Evolutionary conservation across 2,329 filamentous ascomycete genomes (phyloP), one percentile per base, ranked within the genome.

Genomic region (Arthrobotrys sphaeroides): DNA sequence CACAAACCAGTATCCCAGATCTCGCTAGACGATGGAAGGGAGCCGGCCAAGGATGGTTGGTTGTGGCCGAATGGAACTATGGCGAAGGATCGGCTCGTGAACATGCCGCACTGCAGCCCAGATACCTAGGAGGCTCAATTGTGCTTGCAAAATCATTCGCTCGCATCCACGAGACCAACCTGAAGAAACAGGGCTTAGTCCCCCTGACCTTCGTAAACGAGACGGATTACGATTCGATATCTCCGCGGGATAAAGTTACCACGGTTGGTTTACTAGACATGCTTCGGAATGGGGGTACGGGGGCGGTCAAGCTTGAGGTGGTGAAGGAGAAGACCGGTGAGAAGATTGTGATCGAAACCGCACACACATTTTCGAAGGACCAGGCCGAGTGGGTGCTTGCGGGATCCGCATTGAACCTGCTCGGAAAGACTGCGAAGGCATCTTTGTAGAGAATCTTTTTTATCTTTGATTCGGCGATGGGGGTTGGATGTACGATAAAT

Each of bases 11-110:
- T 31, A 97, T 98, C 81, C 94, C 94, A 2, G 93, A 95, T 77
- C 89, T 99, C 10, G 95, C 90, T 0, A 88, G 89, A 82, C 87
- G 88, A 78, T 99, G 94, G 94, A 93, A 93, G 82, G 85, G 87
- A 20, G 85, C 89, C 78, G 88, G 88, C 6, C 88, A 88, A 79
- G 88, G 91, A 77, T 99, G 95, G 95, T 88, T 98, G 69, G 93
- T 98, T 10, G 92, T 99, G 26, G 95, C 94, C 16, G 95, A 99
- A 85, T 93, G 96, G 84, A 99, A 99, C 87, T 97, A 97, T 84
- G 93, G 94, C 78, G 93, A 97, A 83, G 93, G 93, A 16, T 93
- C 90, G 60, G 93, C 93, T 1, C 88, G 93, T 78, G 93, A 97
- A 82, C 93, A 97, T 84, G 93, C 93, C 20, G 93, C 93, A 0